Percentiles rank a stretch among this genome's conserved stretches.
These are phyloP conservation scores for Helenozyma rhizophorensis DNA, from an alignment of 805 yeast species.

Conservation along the genomic window DNA sequence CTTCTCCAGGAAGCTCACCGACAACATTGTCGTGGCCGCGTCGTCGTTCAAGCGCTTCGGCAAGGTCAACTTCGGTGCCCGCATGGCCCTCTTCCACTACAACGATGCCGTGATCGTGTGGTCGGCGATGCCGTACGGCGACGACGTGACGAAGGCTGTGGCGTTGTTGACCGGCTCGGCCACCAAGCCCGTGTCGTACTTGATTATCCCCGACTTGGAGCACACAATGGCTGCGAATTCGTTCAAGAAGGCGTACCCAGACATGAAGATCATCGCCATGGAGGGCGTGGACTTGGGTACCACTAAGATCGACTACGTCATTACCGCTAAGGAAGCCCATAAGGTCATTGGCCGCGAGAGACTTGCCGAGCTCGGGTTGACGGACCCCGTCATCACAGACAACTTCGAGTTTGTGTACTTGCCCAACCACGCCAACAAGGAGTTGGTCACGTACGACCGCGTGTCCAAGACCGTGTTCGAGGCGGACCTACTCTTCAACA, in stretches of 20 bases:
- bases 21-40: conserved; percentile 32
- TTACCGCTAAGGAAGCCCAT: conserved; percentile 35
- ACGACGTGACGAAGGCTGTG: conserved; percentile 39
- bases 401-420: conserved; percentile 53
- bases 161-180: conserved; percentile 26
- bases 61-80: conserved; percentile 35
- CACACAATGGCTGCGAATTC: conserved; percentile 61
- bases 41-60: conserved; percentile 30
- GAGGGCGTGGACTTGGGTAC: conserved; percentile 33
- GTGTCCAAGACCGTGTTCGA: conserved; percentile 46
- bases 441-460: conserved; percentile 48
- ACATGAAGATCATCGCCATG: conserved; percentile 51
- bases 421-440: conserved; percentile 56
- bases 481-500: conserved; percentile 60
- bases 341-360: conserved; percentile 19
- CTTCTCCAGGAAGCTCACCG: conserved; percentile 26
- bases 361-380: conserved; percentile 29
- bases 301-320: conserved; percentile 38
- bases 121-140: conserved; percentile 55
- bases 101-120: conserved; percentile 36
- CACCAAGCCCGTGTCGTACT: conserved; percentile 36
- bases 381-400: conserved; percentile 32
- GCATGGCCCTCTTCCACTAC: conserved; percentile 37
- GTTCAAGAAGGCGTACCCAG: conserved; percentile 48
- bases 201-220: conserved; percentile 59